Evolutionary conservation across 2,329 filamentous ascomycete genomes (phyloP), one percentile per base, ranked within the genome.

Genomic region (Elsinoe ampelina): DNA sequence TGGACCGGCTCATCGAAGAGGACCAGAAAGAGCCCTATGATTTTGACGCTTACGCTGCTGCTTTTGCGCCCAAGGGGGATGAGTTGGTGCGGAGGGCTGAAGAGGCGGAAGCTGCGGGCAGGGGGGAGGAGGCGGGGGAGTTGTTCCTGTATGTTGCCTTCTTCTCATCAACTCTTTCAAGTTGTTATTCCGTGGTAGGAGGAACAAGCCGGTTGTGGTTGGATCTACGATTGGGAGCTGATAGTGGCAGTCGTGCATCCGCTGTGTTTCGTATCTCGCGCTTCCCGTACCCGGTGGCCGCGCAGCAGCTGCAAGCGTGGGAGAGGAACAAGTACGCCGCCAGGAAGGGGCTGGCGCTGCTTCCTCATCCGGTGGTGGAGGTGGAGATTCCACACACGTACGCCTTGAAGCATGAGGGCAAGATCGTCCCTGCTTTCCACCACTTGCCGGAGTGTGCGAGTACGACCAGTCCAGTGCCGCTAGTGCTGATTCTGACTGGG

Each of bases 201-300:
- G n/a, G n/a, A n/a, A n/a, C n/a, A n/a, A n/a, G n/a, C n/a, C n/a
- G n/a, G 22, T 22, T 22, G 2, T 3, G 22, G 22, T 22, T 3
- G 22, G 6, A 6, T 20, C 19, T 10, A 26, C 11, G 38, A 19
- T 58, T 4, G 15, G 7, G 38, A 58, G 26, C 59, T 63, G 48
- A 66, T 63, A 34, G 11, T 17, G 7, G 10, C 45, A 71, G 70
- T n/a, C 81, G 86, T 19, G 84, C 84, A 4, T 85, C 85, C 19
- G 82, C 84, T 22, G 76, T 89, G n/a, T 84, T 87, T 68, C 79
- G 86, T 54, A 89, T 90, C 62, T 78, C 84, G 0, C 78, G 86
- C 13, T 89, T 90, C 65, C 86, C 86, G 6, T 74, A 74, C 5
- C 74, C 75, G 17, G 67, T 75, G 19, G 73, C 71, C 19, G 67